phyloP scores from a whole-genome alignment of 495 filamentous ascomycete genomes.

The Arthonia radiata region DNA sequence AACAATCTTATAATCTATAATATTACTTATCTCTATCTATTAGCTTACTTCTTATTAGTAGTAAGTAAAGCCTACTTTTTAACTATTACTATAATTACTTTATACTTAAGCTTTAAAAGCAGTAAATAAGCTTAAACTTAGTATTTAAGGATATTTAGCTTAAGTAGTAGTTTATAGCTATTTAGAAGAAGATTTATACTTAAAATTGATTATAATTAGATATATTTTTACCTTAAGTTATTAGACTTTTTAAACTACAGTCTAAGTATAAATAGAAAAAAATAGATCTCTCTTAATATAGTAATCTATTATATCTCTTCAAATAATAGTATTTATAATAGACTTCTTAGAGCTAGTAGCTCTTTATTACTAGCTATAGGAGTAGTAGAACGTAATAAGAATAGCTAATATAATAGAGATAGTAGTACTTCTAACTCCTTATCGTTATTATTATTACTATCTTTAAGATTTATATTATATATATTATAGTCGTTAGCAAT shows the following conservation, averaged over 20 bases:
- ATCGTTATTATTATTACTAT: no score
- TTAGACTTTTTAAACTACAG: background rate
- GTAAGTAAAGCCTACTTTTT: background rate
- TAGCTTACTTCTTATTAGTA: background rate
- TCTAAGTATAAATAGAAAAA: no score
- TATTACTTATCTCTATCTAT: background rate
- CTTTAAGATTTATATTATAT: no score
- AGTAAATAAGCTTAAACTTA: background rate
- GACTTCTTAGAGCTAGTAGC: no score
- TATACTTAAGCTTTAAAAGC: background rate
- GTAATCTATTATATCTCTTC: no score
- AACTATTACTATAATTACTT: conserved; percentile 1
- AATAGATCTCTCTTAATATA: no score
- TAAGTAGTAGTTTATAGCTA: background rate
- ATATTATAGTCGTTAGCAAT: no score
- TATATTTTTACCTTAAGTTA: background rate
- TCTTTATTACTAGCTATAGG: no score
- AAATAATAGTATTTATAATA: no score
- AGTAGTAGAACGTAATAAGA: no score
- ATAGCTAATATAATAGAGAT: no score
- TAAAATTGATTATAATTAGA: background rate
- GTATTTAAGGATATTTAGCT: background rate
- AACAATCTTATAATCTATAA: background rate
- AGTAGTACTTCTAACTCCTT: no score
- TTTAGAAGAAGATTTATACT: background rate